Evolutionary conservation across 257 asterid species (phyloP).

Genomic region (Solanum chilense): DNA sequence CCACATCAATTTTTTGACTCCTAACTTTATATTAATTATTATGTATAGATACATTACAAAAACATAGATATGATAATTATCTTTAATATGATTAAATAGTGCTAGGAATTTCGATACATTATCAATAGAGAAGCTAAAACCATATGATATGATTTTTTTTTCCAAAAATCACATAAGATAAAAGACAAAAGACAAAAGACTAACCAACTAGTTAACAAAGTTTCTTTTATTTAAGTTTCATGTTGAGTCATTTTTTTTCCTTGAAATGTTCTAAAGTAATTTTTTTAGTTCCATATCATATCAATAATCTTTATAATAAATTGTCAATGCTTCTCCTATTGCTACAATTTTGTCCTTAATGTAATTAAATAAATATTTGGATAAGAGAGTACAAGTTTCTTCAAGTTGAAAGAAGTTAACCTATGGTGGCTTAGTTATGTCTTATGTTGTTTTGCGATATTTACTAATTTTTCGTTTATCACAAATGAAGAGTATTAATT

Average conservation of each 20-base stretch:
- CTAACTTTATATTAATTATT: neutral
- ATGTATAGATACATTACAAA: neutral
- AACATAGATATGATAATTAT: neutral
- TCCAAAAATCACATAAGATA: neutral
- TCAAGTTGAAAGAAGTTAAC: neutral
- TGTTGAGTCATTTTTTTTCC: slow-evolving; percentile 20
- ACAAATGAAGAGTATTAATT: neutral
- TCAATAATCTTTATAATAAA: neutral
- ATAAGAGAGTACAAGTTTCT: slow-evolving; percentile 5
- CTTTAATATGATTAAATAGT: neutral
- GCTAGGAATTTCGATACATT: neutral
- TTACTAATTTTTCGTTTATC: neutral
- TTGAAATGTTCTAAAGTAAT: slow-evolving; percentile 26
- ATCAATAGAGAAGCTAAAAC: neutral
- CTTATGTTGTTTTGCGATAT: neutral
- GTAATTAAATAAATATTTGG: neutral
- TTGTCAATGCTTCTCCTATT: slow-evolving; percentile 10
- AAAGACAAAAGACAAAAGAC: slow-evolving; percentile 14
- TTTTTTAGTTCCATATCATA: neutral
- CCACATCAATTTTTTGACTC: neutral
- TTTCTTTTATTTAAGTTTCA: slow-evolving; percentile 20
- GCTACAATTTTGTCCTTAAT: slow-evolving; percentile 1
- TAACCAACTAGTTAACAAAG: slow-evolving; percentile 7
- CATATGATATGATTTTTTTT: neutral
- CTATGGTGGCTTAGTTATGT: neutral